phyloP scores from a whole-genome alignment of 2,329 filamentous ascomycete species.

The Emericellopsis atlantica region DNA sequence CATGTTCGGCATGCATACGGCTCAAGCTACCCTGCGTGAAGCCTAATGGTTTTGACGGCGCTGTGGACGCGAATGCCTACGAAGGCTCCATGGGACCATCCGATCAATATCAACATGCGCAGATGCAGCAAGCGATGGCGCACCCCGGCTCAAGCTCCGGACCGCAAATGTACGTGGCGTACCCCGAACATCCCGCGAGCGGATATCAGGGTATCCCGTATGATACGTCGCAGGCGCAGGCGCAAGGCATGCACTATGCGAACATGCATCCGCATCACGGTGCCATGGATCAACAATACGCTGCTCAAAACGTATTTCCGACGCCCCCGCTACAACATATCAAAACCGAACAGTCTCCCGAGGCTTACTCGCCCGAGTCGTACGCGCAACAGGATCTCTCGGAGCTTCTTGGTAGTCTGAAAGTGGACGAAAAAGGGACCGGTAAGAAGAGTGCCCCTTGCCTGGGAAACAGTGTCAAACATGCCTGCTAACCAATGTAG shows the following conservation, averaged over 20 bases:
- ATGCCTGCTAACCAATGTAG: slow-evolving; percentile 28
- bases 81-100: slow-evolving; percentile 16
- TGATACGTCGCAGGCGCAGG: slow-evolving; percentile 26
- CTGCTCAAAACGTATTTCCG: slow-evolving; percentile 36
- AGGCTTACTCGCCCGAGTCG: slow-evolving; percentile 46
- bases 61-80: slow-evolving; percentile 21
- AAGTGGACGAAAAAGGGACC: slow-evolving; percentile 76
- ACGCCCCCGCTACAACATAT: slow-evolving; percentile 30
- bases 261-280: slow-evolving; percentile 32
- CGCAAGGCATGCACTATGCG: slow-evolving; percentile 37
- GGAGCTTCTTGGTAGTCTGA: slow-evolving; percentile 73
- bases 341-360: slow-evolving; percentile 23
- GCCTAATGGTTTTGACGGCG: slow-evolving; percentile 58
- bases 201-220: slow-evolving; percentile 34
- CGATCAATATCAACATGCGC: slow-evolving; percentile 33
- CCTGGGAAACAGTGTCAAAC: neutral
- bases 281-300: slow-evolving; percentile 38
- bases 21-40: slow-evolving; percentile 89
- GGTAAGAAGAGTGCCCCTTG: slow-evolving; percentile 37
- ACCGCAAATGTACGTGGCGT: slow-evolving; percentile 26
- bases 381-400: slow-evolving; percentile 61
- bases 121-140: slow-evolving; percentile 33
- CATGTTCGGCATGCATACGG: slow-evolving; percentile 84
- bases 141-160: slow-evolving; percentile 25
- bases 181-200: neutral